Evolutionary conservation across 768 basidiomycete genomes (phyloP).

Genomic region (Russula brevipes): DNA sequence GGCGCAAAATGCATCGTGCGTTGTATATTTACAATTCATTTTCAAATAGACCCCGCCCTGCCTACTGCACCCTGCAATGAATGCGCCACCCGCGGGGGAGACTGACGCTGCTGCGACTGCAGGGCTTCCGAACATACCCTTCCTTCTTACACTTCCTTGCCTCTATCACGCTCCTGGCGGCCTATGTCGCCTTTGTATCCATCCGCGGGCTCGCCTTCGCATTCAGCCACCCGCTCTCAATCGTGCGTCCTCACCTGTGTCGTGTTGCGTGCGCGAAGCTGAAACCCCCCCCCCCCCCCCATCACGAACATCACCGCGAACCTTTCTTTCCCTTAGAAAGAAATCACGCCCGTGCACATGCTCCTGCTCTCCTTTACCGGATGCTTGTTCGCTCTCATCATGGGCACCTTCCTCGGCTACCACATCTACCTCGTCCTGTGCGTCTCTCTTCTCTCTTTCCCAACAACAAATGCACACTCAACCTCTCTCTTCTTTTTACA

Average conservation of each 20-base stretch:
- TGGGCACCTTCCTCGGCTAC: conserved; percentile 73
- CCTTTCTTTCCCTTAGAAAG: conserved; percentile 41
- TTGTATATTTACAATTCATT: conserved; percentile 2
- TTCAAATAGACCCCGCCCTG: neutral
- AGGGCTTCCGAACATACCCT: conserved; percentile 83
- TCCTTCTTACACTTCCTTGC: conserved; percentile 76
- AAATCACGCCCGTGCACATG: conserved; percentile 64
- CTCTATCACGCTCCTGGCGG: conserved; percentile 55
- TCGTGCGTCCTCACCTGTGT: conserved; percentile 44
- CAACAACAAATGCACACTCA: neutral
- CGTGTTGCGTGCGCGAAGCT: neutral
- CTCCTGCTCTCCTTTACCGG: conserved; percentile 59
- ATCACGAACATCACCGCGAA: neutral
- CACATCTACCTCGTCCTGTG: conserved; percentile 74
- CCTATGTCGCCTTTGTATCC: conserved; percentile 54
- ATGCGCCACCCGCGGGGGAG: no score
- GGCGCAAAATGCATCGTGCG: conserved; percentile 71
- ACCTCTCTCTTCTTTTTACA: no score
- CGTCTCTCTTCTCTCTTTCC: conserved; percentile 32
- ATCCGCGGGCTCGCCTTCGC: conserved; percentile 55
- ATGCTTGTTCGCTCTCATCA: conserved; percentile 52
- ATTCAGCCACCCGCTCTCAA: conserved; percentile 54
- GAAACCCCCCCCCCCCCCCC: no score
- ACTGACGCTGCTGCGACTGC: conserved; percentile 1
- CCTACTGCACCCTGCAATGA: no score